Base-by-base conservation (phyloP, 257 asterid species). In the Ligustrum vulgare region DNA sequence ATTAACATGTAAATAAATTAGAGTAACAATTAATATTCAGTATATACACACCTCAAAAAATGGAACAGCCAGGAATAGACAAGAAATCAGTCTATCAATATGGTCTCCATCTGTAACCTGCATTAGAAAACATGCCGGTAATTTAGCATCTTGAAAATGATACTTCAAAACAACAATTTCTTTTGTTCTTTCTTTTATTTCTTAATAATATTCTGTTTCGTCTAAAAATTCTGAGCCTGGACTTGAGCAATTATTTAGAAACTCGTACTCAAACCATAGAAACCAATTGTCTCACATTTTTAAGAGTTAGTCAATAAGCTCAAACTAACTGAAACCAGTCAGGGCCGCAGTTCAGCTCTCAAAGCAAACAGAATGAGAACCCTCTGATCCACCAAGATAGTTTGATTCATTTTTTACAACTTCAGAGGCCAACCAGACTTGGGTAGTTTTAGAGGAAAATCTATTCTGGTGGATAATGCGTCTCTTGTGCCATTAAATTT, bases 61-160 rank as follows among this genome's bases (percentile, higher is more conserved):
- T 49, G 98, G 96, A 81, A 93, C 83, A 72, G 98, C 96, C 91
- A 89, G 87, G 82, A 82, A 91, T 77, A 93, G 84, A 82, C 97
- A 91, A 51, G 96, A 84, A 81, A 91, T 91, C 72, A 93, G 83
- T 75, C 98, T 85, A 82, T 81, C 96, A 72, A 90, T 86, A 81
- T 93, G 98, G 84, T 93, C 98, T 70, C 92, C 96, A 76, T 93
- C 97, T n/a, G 86, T 43, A 75, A 85, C 95, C 98, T 93, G 91
- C 86, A 87, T 18, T 65, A 73, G 67, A 75, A 51, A 79, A 43
- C 71, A 71, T 5, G 3, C 51, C 13, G 54, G 64, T 39, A 70
- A n/a, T 54, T 54, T 58, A 58, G 33, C 9, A 1, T 23, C 3
- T 9, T 20, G 25, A 7, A 58, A 23, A 58, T 58, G 66, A 23